A percentile compares a stretch with the other conserved stretches of the same genome.
Conservation (phyloP, 2,329 filamentous ascomycete species). For the Botryotinia convoluta region DNA sequence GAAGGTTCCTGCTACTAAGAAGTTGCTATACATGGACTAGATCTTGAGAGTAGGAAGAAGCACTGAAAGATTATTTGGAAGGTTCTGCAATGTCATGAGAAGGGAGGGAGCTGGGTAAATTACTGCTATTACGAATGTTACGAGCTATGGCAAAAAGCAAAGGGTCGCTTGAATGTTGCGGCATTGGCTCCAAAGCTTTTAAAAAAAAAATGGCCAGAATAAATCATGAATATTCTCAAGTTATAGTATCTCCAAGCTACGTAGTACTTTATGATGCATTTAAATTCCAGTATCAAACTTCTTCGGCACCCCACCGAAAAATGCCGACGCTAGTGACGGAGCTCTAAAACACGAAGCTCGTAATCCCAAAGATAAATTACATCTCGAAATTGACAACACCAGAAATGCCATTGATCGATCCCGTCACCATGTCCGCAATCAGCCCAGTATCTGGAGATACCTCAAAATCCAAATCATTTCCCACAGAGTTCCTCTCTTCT, state of each 20-base stretch:
- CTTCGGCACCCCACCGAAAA: conserved; percentile 2
- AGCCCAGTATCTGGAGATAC: conserved; percentile 16
- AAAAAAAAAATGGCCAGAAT: not conserved
- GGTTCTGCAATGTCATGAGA: not conserved
- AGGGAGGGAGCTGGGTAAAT: not conserved
- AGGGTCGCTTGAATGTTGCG: not conserved
- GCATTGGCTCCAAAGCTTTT: not conserved
- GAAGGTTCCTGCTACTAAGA: not conserved
- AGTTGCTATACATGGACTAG: not conserved
- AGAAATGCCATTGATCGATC: conserved; percentile 36
- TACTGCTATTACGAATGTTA: not conserved
- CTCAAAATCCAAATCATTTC: conserved; percentile 26
- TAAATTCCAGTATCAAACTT: conserved; percentile 3
- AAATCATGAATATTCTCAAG: not conserved
- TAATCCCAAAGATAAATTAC: not conserved
- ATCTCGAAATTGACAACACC: conserved; percentile 2
- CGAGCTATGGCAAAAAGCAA: not conserved
- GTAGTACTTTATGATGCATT: not conserved
- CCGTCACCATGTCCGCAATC: conserved; percentile 35
- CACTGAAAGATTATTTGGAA: not conserved
- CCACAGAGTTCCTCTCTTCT: conserved; percentile 36
- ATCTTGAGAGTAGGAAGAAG: not conserved
- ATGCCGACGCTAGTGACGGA: conserved; percentile 18
- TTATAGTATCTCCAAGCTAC: not conserved
- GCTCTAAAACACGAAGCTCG: conserved; percentile 12